Percentiles rank a stretch among this genome's conserved stretches.
phyloP scores from a whole-genome alignment of 2,329 filamentous ascomycete genomes.

The Fusarium sacchari region DNA sequence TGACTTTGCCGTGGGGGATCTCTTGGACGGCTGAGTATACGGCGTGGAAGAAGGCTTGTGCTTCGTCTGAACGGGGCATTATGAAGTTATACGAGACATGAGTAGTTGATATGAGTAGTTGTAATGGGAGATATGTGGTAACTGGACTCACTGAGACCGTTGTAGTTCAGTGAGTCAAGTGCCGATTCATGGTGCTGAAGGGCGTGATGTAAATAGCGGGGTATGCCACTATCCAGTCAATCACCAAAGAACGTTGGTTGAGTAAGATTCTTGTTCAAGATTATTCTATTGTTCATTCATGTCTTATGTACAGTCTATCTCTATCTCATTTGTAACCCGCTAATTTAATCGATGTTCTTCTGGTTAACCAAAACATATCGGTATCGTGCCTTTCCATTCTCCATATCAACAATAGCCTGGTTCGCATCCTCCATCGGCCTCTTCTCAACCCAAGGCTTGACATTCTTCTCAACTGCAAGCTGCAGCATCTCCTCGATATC shows the following conservation, averaged over 20 bases:
- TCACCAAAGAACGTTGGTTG: background rate
- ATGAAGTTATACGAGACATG: background rate
- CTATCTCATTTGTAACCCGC: background rate
- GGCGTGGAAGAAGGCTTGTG: constrained; percentile 75
- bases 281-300: constrained; percentile 21
- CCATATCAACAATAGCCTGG: constrained; percentile 63
- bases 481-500: constrained; percentile 70
- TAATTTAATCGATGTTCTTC: constrained; percentile 36
- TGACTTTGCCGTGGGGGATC: constrained; percentile 84
- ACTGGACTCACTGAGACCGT: too few species aligned
- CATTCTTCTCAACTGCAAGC: constrained; percentile 64
- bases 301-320: constrained; percentile 7
- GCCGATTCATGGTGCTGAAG: background rate
- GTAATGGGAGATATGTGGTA: fast-evolving
- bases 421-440: constrained; percentile 66
- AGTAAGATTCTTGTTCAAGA: background rate
- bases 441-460: constrained; percentile 67
- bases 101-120: fast-evolving
- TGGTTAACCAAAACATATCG: constrained; percentile 59
- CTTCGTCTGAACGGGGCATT: constrained; percentile 81
- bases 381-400: constrained; percentile 61
- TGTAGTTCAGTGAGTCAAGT: background rate
- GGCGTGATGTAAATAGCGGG: constrained; percentile 36
- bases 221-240: constrained; percentile 27
- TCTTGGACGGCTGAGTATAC: constrained; percentile 89